Percentiles rank a stretch among this genome's conserved stretches.
These are phyloP conservation scores for Amaranthus tricolor DNA, from an alignment of 179 eudicot species.

Conservation along the genomic window DNA sequence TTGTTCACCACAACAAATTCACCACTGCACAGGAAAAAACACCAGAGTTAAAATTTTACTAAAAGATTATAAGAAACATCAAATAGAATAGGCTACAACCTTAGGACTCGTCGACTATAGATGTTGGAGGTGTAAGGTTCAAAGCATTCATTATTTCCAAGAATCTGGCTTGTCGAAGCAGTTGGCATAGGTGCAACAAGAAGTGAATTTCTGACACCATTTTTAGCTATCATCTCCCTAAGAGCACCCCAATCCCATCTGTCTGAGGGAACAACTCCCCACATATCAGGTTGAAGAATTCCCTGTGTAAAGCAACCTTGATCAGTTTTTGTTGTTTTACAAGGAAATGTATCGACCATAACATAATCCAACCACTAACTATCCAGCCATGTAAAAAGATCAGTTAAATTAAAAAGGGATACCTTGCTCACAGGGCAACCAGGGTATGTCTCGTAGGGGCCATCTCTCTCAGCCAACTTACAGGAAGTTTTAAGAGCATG, in stretches of 20 bases:
- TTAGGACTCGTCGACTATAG: conserved; percentile 82
- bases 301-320: conserved; percentile 46
- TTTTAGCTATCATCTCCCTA: conserved; percentile 51
- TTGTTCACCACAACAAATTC: conserved; percentile 98
- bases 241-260: conserved; percentile 86
- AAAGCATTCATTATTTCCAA: conserved; percentile 90
- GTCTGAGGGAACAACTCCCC: conserved; percentile 81
- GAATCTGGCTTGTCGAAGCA: conserved; percentile 92
- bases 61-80: neutral
- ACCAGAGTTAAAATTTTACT: neutral
- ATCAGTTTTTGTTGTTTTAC: neutral
- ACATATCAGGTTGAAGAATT: conserved; percentile 92
- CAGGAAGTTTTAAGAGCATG: conserved; percentile 75
- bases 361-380: neutral
- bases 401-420: neutral
- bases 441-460: conserved; percentile 73
- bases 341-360: neutral
- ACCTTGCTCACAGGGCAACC: conserved; percentile 98
- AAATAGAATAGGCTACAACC: conserved; percentile 33
- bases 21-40: conserved; percentile 45
- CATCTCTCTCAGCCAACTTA: conserved; percentile 71
- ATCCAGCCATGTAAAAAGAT: neutral
- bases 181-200: conserved; percentile 99
- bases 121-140: conserved; percentile 95
- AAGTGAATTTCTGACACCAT: conserved; percentile 78